Base-by-base conservation (phyloP, 2,329 filamentous ascomycete species). In the Colletotrichum sp. region DNA sequence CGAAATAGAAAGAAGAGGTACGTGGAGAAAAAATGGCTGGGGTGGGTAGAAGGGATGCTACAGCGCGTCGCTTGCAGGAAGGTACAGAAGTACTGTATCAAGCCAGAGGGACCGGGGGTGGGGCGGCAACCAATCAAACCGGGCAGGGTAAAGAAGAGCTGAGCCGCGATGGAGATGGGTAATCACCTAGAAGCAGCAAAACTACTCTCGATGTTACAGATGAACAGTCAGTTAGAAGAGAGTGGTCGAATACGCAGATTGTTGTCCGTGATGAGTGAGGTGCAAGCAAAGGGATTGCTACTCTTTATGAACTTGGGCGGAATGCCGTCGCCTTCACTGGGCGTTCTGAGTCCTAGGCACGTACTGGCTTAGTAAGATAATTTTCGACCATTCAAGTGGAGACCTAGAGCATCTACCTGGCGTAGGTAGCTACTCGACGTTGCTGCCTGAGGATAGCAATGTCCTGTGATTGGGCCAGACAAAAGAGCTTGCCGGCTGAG, bases 11-110 rank as follows among this genome's bases (percentile, higher is more conserved):
- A 73, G 61, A 67, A 67, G 32, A 70, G 55, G 67, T 72, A 52
- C 73, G 73, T 75, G 73, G 73, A 75, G 73, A 67, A 75, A 75
- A 75, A 75, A 48, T 57, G 69, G 73, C 69, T 75, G 73, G 72
- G 72, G 72, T 57, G 58, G 65, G 55, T 63, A 34, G 48, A 71
- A 75, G 69, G 73, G 24, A 66, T 67, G 67, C 16, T 34, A 21
- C 63, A 52, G 36, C 67, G 68, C 72, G 72, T 69, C 21, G 28
- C 28, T 7, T 67, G 28, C 28, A 55, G 16, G 10, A 26, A 55
- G 64, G 43, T 15, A 13, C 43, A 30, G 43, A 30, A 16, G 63
- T n/a, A 34, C 28, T 16, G 36, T 26, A 32, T 21, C 10, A 21
- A 21, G 13, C n/a, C 3, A 52, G n/a, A 52, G 10, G n/a, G 43